Evolutionary conservation across 176 grass and related monocot genomes (phyloP), one percentile per base, ranked within the genome.

Genomic region (Triticum timopheevii): DNA sequence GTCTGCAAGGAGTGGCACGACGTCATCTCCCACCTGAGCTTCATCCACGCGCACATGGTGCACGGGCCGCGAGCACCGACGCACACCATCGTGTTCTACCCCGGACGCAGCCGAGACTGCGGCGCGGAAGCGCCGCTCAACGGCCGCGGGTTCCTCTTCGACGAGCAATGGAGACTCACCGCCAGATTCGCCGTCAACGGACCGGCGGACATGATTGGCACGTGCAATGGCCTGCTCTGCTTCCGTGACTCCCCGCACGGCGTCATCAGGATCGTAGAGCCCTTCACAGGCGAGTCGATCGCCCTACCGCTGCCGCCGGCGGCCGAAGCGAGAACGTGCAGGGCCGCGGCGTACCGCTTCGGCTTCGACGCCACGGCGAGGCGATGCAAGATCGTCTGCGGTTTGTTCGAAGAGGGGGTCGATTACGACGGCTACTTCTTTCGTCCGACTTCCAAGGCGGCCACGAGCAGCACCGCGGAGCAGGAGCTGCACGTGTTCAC

Each of bases 201-300:
- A 1, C 35, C 38, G 0, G 6, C 33, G 2, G 78, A 81, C 56
- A 38, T 81, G 85, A 31, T 87, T 10, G 58, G 68, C 22, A 28
- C 67, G 13, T 87, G 77, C 28, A 31, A 23, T 4, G 15, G 73
- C 13, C 13, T 78, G 9, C 22, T 85, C 31, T 78, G 84, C 84
- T 49, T 78, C 73, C 83, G 76, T 28, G 40, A 54, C 22, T 15
- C 13, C 2, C 27, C 22, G 25, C 13, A 3, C 1, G 5, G 42
- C 42, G 4, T 30, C 61, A 45, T 67, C 40, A 25, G 20, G 61
- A 23, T 78, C 44, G 45, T 10, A 1, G 64, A 39, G 11, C 73
- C 30, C 3, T 3, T 69, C 74, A 69, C 33, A 2, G 63, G 63
- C 15, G 64, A 79, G 10, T 79, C 64, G 5, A 2, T 70, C 63